Conservation (phyloP, 768 basidiomycete species). For the Mycena capillaripes region DNA sequence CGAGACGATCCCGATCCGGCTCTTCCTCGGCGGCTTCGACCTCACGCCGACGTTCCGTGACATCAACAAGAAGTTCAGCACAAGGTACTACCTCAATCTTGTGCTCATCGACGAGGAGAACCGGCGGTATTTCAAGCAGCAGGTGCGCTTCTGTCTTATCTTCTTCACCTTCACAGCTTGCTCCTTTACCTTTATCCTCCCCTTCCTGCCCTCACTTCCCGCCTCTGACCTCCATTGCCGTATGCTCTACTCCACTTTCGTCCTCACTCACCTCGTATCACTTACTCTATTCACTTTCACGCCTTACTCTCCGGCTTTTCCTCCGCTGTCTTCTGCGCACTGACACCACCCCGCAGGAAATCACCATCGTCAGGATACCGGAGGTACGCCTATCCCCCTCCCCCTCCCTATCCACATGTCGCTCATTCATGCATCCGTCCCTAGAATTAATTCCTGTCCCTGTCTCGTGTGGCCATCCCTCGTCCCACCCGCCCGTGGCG, state of each 20-base stretch:
- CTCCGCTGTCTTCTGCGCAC: not conserved
- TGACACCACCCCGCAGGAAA: constrained; percentile 65
- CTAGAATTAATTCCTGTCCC: constrained; percentile 12
- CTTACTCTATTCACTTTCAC: not conserved
- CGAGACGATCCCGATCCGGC: constrained; percentile 97
- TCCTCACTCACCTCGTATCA: not conserved
- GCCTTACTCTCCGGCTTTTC: not conserved
- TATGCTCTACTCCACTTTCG: no score
- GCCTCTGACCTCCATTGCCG: constrained; percentile 8
- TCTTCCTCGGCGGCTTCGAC: constrained; percentile 98
- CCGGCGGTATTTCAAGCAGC: constrained; percentile 97
- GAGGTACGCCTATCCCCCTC: constrained; percentile 63
- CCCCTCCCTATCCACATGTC: not conserved
- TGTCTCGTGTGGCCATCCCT: no score
- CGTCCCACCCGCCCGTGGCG: no score
- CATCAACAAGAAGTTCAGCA: constrained; percentile 99
- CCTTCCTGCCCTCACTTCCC: constrained; percentile 35
- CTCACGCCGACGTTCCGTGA: constrained; percentile 98
- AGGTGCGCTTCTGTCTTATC: constrained; percentile 59
- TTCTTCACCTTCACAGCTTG: not conserved
- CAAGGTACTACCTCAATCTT: constrained; percentile 96
- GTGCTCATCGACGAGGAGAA: constrained; percentile 99
- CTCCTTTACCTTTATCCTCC: constrained; percentile 34
- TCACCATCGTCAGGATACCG: constrained; percentile 92
- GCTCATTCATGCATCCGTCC: not conserved